Evolutionary conservation across 768 basidiomycete genomes (phyloP).

Genomic region (Auricularia sp.): DNA sequence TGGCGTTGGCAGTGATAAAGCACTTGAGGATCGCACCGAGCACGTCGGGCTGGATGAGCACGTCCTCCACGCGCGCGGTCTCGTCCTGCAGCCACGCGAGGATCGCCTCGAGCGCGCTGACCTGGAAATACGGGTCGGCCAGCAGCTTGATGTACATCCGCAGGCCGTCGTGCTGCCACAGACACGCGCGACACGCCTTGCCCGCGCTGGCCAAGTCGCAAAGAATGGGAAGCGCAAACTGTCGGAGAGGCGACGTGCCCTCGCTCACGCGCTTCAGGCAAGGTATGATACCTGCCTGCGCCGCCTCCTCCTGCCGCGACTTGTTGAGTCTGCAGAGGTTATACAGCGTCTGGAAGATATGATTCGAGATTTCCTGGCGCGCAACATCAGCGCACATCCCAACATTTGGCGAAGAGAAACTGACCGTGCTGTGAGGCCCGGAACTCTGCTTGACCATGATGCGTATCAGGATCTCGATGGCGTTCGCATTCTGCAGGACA

Average conservation of each 20-base stretch:
- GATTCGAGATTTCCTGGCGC: constrained; percentile 86
- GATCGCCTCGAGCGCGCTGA: constrained; percentile 83
- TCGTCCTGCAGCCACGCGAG: constrained; percentile 94
- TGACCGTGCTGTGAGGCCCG: constrained; percentile 71
- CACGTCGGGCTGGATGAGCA: constrained; percentile 56
- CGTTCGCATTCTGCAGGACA: constrained; percentile 91
- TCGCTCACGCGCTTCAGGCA: constrained; percentile 82
- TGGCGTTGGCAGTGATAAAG: constrained; percentile 78
- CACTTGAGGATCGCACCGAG: constrained; percentile 63
- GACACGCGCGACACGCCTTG: constrained; percentile 77
- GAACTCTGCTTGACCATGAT: constrained; percentile 74
- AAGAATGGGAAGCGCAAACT: constrained; percentile 92
- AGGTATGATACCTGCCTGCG: constrained; percentile 90
- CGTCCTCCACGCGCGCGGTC: constrained; percentile 86
- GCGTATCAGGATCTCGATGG: constrained; percentile 81
- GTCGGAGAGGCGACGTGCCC: constrained; percentile 84
- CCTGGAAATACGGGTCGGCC: constrained; percentile 84
- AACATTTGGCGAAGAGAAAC: neutral
- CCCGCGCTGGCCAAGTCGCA: constrained; percentile 94
- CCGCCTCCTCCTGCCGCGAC: constrained; percentile 91
- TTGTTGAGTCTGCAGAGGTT: constrained; percentile 94
- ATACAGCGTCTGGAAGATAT: constrained; percentile 95
- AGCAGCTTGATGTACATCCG: constrained; percentile 66
- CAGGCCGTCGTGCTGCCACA: constrained; percentile 94
- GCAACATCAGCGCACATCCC: neutral